Evolutionary conservation across 2,329 filamentous ascomycete genomes (phyloP).

Genomic region (Exophiala dermatitidis): DNA sequence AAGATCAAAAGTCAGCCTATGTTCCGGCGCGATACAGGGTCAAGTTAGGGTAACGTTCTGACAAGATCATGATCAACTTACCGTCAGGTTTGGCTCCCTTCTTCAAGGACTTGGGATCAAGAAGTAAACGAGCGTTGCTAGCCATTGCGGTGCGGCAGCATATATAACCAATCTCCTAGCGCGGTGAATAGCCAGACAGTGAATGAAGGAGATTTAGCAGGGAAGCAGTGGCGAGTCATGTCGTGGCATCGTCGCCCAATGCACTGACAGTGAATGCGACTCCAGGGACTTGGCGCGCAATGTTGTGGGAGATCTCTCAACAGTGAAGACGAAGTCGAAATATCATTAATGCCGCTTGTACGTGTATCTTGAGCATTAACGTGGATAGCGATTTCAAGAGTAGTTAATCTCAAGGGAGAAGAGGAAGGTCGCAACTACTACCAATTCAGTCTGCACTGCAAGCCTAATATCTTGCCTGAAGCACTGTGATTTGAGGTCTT

Average conservation of each 20-base stretch:
- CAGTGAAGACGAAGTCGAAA: too few species aligned
- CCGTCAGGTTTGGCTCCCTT: constrained; percentile 28
- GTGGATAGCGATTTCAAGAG: too few species aligned
- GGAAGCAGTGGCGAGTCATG: constrained; percentile 16
- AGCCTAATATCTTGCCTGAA: too few species aligned
- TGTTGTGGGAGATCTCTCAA: background rate
- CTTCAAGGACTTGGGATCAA: constrained; percentile 39
- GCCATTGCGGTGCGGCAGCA: constrained; percentile 29
- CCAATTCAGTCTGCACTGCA: too few species aligned
- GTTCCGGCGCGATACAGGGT: too few species aligned
- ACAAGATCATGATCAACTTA: background rate
- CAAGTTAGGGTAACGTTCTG: background rate
- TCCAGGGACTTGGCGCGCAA: background rate
- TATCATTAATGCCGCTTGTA: too few species aligned
- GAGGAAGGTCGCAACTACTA: too few species aligned
- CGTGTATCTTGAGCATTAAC: too few species aligned
- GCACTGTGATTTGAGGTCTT: too few species aligned
- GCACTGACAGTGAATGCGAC: too few species aligned
- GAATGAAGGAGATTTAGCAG: constrained; percentile 1
- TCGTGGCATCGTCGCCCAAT: background rate
- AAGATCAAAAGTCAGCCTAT: background rate
- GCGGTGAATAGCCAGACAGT: background rate
- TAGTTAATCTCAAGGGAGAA: too few species aligned
- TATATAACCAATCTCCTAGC: background rate
- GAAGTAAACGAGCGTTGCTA: constrained; percentile 37